Base-by-base conservation (phyloP, 139 green algal genomes). In the Yamagishiella unicocca region DNA sequence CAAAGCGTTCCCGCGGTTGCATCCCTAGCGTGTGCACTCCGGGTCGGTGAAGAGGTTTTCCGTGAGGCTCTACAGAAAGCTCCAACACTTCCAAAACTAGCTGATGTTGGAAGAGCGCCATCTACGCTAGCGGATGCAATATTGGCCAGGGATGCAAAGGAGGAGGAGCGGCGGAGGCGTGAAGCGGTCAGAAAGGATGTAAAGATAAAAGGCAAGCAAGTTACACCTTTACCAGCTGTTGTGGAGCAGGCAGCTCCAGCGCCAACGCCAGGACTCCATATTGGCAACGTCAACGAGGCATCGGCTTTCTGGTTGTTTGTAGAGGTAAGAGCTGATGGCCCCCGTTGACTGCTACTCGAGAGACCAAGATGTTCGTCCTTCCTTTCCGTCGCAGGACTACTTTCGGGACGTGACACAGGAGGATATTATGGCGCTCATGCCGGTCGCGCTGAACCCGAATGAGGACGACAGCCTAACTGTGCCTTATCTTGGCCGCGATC, bases 381-480 rank as follows among this genome's bases (percentile, higher is more conserved):
- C 31, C 53, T 46, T 8, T 88, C 10, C 37, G n/a, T 25, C 45
- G 62, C 91, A 97, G 93, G 95, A 96, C 35, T 97, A 96, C 89
- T 97, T 97, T 78, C 87, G 95, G 0, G 92, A 96, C 61, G 79
- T 96, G 6, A 95, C 92, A 4, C 87, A 88, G n/a, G 94, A 97
- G 55, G 95, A 97, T 68, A 40, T 97, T 12, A 70, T 81, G 17
- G 84, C 85, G 14, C 85, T 97, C 45, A 64, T 96, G 38, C 88
- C 91, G 0, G 83, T 93, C 40, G 89, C 90, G 7, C n/a, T 45
- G 14, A 62, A 80, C 68, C 82, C 67, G 1, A 64, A 91, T 25
- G 78, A 93, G 2, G 95, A 97, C 68, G 93, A 95, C 8, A 87
- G 88, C 1, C 75, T 96, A 19, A 88, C 88, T 4, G 88, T 95